These are phyloP conservation scores for Aureobasidium sp. DNA, from an alignment of 2,329 filamentous ascomycete species.

Conservation along the genomic window DNA sequence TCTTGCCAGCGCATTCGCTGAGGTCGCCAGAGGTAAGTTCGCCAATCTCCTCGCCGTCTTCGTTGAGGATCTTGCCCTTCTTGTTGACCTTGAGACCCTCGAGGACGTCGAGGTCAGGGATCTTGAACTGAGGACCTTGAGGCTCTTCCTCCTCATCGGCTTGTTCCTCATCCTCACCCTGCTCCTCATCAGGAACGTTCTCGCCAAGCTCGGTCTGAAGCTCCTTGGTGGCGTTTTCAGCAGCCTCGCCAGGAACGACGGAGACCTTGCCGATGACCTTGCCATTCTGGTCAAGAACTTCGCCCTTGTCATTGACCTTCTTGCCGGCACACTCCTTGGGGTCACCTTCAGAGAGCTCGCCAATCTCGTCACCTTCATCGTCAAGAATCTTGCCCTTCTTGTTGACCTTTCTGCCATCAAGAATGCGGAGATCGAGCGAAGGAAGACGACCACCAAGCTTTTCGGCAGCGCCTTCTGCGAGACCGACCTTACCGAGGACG, in stretches of 20 bases:
- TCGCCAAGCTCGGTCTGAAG: conserved; percentile 43
- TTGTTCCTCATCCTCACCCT: conserved; percentile 27
- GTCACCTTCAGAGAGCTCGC: conserved; percentile 44
- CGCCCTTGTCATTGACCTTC: conserved; percentile 45
- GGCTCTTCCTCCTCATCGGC: conserved; percentile 21
- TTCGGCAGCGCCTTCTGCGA: conserved; percentile 43
- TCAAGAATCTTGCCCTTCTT: conserved; percentile 50
- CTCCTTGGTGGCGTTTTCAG: conserved; percentile 44
- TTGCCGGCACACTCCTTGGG: conserved; percentile 39
- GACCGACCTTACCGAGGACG: conserved; percentile 44
- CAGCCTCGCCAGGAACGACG: conserved; percentile 43
- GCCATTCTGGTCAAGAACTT: conserved; percentile 45
- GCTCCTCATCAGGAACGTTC: conserved; percentile 29
- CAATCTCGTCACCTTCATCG: conserved; percentile 45
- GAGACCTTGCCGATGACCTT: conserved; percentile 45
- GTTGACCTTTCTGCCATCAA: conserved; percentile 50
- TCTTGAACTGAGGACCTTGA: conserved; percentile 26
- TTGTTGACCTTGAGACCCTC: conserved; percentile 53
- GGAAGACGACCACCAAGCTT: conserved; percentile 37
- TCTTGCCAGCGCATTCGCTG: conserved; percentile 57
- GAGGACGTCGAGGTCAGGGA: conserved; percentile 41
- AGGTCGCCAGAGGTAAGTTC: conserved; percentile 52
- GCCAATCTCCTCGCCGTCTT: conserved; percentile 48
- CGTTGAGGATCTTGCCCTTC: conserved; percentile 48
- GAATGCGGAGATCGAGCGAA: conserved; percentile 40